Percentiles rank a stretch among this genome's conserved stretches.
phyloP scores from a whole-genome alignment of 352 stramenopile species.

The Pythium sukuiense region DNA sequence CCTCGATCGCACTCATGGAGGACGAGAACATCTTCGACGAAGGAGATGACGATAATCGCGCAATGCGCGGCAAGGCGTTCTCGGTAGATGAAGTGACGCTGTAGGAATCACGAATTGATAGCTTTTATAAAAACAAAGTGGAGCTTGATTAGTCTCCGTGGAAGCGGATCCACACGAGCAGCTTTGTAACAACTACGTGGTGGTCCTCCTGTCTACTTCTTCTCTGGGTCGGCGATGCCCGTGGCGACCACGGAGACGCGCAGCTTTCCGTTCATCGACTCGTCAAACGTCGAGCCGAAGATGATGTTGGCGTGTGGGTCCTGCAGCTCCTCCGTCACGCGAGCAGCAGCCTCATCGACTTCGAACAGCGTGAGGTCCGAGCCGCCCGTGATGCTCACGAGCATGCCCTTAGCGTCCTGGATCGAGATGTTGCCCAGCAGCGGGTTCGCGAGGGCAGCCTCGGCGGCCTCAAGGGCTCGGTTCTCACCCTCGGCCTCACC shows the following conservation, averaged over 20 bases:
- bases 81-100: conserved; percentile 9
- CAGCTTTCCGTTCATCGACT: conserved; percentile 77
- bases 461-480: conserved; percentile 76
- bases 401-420: conserved; percentile 91
- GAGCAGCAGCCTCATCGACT: conserved; percentile 85
- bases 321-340: conserved; percentile 87
- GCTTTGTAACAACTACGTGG: conserved; percentile 1
- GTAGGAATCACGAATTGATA: background rate
- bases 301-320: conserved; percentile 89
- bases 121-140: background rate
- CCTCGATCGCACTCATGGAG: conserved; percentile 17
- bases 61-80: conserved; percentile 8
- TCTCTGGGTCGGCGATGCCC: conserved; percentile 79
- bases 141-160: background rate
- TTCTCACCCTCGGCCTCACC: conserved; percentile 91
- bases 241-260: conserved; percentile 88
- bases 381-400: conserved; percentile 95
- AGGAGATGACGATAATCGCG: conserved; percentile 8
- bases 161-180: background rate
- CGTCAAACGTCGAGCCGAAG: conserved; percentile 85
- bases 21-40: conserved; percentile 21
- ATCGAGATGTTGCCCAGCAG: conserved; percentile 90
- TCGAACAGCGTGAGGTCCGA: conserved; percentile 93
- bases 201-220: conserved; percentile 44
- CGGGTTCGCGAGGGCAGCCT: conserved; percentile 85